These are phyloP conservation scores for Cladorrhinum sp. DNA, from an alignment of 2,329 filamentous ascomycete genomes.

Conservation along the genomic window DNA sequence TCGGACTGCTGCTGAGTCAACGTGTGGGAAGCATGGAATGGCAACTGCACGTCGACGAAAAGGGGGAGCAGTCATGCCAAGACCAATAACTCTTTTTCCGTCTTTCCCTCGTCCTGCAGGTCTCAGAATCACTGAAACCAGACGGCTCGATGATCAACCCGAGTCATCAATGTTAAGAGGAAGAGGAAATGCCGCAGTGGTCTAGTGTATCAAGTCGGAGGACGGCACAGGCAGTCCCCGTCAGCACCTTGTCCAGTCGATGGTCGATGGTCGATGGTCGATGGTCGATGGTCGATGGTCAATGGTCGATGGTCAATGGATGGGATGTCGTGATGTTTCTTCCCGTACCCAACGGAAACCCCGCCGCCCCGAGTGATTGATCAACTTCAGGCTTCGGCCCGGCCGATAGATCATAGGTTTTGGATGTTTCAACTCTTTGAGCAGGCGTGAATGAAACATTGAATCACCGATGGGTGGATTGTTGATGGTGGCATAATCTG, in stretches of 20 bases:
- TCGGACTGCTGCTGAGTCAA: background rate
- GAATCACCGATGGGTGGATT: background rate
- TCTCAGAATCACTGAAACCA: background rate
- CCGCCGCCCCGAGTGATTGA: too few relatives aligned
- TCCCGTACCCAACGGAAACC: too few relatives aligned
- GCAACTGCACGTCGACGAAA: background rate
- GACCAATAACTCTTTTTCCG: background rate
- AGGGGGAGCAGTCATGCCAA: background rate
- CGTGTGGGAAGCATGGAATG: background rate
- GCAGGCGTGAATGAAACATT: background rate
- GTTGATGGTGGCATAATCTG: conserved; percentile 6
- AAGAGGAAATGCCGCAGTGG: background rate
- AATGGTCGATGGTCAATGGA: background rate
- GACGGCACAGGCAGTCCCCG: background rate
- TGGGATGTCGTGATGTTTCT: too few relatives aligned
- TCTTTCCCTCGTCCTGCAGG: background rate
- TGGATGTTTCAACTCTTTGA: background rate
- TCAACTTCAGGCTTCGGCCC: background rate
- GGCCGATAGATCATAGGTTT: background rate
- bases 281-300: background rate
- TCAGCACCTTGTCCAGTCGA: background rate
- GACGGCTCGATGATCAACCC: background rate
- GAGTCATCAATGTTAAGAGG: background rate
- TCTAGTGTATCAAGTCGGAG: background rate
- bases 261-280: background rate